Conservation (phyloP, 2,329 filamentous ascomycete genomes). For the Microcera coccophila region DNA sequence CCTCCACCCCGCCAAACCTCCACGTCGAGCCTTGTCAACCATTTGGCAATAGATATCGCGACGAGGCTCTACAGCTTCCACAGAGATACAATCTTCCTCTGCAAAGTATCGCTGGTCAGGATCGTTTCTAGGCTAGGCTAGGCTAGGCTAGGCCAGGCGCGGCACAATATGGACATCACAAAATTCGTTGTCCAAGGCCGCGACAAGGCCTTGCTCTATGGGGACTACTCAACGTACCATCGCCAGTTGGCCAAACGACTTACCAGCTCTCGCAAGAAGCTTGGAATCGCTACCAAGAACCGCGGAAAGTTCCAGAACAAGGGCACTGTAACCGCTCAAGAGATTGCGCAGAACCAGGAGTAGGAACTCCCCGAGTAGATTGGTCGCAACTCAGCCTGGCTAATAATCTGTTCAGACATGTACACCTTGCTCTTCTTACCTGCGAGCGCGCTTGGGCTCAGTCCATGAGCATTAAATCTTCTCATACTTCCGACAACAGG, state of each 20-base stretch:
- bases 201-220: slow-evolving; percentile 79
- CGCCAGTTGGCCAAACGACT: slow-evolving; percentile 74
- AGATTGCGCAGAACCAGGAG: slow-evolving; percentile 72
- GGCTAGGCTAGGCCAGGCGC: neutral
- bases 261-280: slow-evolving; percentile 77
- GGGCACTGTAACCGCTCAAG: slow-evolving; percentile 64
- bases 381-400: slow-evolving; percentile 3
- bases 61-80: no score
- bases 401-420: slow-evolving; percentile 52
- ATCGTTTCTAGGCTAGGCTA: no score
- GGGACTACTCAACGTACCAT: slow-evolving; percentile 85
- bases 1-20: slow-evolving; percentile 27
- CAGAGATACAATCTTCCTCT: no score
- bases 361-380: slow-evolving; percentile 46
- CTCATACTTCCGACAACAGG: slow-evolving; percentile 74
- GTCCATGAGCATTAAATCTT: slow-evolving; percentile 89
- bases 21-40: slow-evolving; percentile 25
- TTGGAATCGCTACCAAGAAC: slow-evolving; percentile 78
- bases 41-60: slow-evolving; percentile 8
- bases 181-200: slow-evolving; percentile 74
- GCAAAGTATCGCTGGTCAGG: no score
- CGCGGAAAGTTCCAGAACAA: slow-evolving; percentile 80
- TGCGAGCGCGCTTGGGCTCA: slow-evolving; percentile 93
- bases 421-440: slow-evolving; percentile 74
- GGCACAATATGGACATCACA: slow-evolving; percentile 76